Conservation (phyloP, 805 yeast genomes). For the Lipomyces orientalis region DNA sequence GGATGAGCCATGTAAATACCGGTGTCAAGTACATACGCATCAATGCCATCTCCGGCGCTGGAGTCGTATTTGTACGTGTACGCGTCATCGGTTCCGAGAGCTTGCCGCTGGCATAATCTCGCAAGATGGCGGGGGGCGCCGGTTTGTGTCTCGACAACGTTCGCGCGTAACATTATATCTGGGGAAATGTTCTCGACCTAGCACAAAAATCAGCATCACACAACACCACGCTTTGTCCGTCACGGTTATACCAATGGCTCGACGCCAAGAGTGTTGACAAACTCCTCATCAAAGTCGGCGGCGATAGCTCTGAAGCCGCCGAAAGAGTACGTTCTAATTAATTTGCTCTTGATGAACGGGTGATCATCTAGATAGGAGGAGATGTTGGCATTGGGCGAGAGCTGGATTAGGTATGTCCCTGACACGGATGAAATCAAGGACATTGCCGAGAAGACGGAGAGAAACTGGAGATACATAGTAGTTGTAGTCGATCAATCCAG, state of each 20-base stretch:
- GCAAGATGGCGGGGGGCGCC: constrained; percentile 60
- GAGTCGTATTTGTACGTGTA: constrained; percentile 39
- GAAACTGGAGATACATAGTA: background rate
- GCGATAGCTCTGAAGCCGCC: constrained; percentile 76
- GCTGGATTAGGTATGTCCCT: constrained; percentile 43
- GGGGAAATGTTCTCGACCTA: constrained; percentile 69
- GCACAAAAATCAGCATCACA: background rate
- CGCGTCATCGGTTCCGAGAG: constrained; percentile 51
- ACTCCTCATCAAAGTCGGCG: constrained; percentile 60
- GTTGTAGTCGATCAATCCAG: background rate
- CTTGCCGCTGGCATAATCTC: constrained; percentile 42
- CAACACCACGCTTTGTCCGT: background rate
- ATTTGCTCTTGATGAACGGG: constrained; percentile 53
- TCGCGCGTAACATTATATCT: constrained; percentile 64
- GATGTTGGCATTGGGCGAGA: constrained; percentile 37
- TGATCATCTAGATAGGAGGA: constrained; percentile 44
- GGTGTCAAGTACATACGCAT: constrained; percentile 82
- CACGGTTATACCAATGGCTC: constrained; percentile 54
- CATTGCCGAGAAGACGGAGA: constrained; percentile 3
- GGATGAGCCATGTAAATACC: constrained; percentile 60
- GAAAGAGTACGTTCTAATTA: constrained; percentile 62
- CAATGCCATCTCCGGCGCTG: constrained; percentile 60
- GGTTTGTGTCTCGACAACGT: constrained; percentile 50
- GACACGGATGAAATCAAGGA: constrained; percentile 24
- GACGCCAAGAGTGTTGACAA: constrained; percentile 54